Evolutionary conservation across 2,329 filamentous ascomycete species (phyloP).

Genomic region (Microdochium bolleyi): DNA sequence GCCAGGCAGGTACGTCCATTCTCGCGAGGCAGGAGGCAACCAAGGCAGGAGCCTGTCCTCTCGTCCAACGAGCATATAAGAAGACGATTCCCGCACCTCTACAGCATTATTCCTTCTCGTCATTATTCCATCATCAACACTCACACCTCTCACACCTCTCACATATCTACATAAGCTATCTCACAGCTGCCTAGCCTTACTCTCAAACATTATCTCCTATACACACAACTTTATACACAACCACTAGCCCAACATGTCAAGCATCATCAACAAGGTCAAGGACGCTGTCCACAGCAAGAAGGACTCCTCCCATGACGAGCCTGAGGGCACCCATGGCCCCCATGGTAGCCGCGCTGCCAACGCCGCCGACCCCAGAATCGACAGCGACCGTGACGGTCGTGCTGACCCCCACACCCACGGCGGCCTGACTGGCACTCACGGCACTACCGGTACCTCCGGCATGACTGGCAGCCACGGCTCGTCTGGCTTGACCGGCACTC

Average conservation of each 20-base stretch:
- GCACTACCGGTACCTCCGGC: slow-evolving; percentile 10
- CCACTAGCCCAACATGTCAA: slow-evolving; percentile 42
- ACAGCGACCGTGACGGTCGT: slow-evolving; percentile 23
- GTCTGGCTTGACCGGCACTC: slow-evolving; percentile 6
- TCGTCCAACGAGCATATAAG: neutral
- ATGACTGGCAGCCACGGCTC: slow-evolving; percentile 7
- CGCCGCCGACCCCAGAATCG: slow-evolving; percentile 23
- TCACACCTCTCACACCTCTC: neutral
- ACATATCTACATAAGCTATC: neutral
- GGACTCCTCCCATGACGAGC: slow-evolving; percentile 10
- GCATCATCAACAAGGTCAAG: slow-evolving; percentile 52
- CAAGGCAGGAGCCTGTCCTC: neutral
- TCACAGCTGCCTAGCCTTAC: slow-evolving; percentile 1
- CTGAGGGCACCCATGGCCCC: slow-evolving; percentile 16
- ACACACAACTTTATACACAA: slow-evolving; percentile 1
- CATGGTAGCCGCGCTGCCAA: slow-evolving; percentile 17
- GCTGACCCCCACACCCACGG: slow-evolving; percentile 14
- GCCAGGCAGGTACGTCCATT: too few relatives aligned
- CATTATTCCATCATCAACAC: slow-evolving; percentile 1
- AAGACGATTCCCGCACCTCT: neutral
- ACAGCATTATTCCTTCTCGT: neutral
- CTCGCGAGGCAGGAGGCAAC: too few relatives aligned
- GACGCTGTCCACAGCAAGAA: slow-evolving; percentile 41
- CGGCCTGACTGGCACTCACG: slow-evolving; percentile 12
- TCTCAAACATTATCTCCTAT: slow-evolving; percentile 4